Conservation (phyloP, 768 basidiomycete genomes). For the Suillus alpinus region DNA sequence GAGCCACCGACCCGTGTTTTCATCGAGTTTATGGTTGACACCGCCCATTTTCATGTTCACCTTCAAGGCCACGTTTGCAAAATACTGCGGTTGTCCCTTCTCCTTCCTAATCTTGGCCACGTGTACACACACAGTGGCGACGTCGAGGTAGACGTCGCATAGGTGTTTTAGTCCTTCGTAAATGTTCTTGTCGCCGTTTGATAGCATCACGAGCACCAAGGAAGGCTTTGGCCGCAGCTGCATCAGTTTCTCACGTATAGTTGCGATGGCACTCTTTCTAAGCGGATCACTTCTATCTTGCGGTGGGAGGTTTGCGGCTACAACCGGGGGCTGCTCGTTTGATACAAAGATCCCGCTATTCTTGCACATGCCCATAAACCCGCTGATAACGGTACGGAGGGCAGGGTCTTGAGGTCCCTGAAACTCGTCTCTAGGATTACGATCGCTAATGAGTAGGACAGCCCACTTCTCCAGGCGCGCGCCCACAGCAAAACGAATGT, state of each 20-base stretch:
- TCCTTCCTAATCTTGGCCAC: conserved; percentile 68
- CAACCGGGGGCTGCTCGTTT: conserved; percentile 33
- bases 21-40: conserved; percentile 46
- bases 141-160: conserved; percentile 48
- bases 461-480: conserved; percentile 60
- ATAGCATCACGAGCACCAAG: conserved; percentile 46
- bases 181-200: conserved; percentile 44
- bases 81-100: conserved; percentile 52
- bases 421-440: conserved; percentile 58
- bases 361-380: conserved; percentile 62
- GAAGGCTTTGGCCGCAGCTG: conserved; percentile 38
- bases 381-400: conserved; percentile 43
- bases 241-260: conserved; percentile 42
- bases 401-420: conserved; percentile 48
- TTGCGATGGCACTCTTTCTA: conserved; percentile 45
- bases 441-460: conserved; percentile 66
- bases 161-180: conserved; percentile 53
- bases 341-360: conserved; percentile 59
- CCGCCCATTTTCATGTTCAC: conserved; percentile 57
- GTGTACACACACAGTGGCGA: conserved; percentile 71
- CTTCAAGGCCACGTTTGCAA: conserved; percentile 54
- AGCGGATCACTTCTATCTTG: conserved; percentile 54
- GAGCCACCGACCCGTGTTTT: conserved; percentile 37
- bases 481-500: conserved; percentile 59
- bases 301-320: conserved; percentile 45